phyloP scores from a whole-genome alignment of 129 eudicot species.

The Dittrichia graveolens region DNA sequence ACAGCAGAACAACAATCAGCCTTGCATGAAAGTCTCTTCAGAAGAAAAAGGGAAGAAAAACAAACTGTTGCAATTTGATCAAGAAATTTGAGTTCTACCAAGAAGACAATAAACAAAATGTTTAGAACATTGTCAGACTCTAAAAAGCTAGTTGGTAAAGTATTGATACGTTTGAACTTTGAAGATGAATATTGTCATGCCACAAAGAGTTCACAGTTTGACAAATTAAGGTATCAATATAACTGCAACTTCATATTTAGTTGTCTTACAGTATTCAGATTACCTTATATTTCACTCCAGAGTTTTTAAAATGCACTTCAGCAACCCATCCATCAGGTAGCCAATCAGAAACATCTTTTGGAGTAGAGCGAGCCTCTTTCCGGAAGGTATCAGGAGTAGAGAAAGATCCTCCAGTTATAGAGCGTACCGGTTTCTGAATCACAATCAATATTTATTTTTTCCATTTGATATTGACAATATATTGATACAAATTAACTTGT shows the following conservation, averaged over 20 bases:
- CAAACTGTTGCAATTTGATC: neutral
- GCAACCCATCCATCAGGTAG: constrained; percentile 67
- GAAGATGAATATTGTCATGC: neutral
- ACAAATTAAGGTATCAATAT: neutral
- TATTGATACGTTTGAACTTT: constrained; percentile 10
- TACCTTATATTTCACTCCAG: constrained; percentile 49
- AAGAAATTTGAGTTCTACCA: constrained; percentile 31
- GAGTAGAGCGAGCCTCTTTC: constrained; percentile 19
- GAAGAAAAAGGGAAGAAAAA: neutral
- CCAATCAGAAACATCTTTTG: constrained; percentile 40
- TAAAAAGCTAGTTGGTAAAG: neutral
- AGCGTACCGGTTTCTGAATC: constrained; percentile 31
- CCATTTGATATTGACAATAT: neutral
- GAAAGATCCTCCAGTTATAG: constrained; percentile 28
- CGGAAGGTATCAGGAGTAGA: constrained; percentile 23
- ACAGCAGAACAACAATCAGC: constrained; percentile 8
- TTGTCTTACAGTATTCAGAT: neutral
- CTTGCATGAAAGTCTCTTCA: neutral
- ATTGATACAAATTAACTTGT: neutral
- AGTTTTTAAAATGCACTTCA: constrained; percentile 38
- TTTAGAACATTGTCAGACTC: neutral
- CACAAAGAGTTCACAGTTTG: constrained; percentile 4
- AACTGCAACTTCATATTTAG: too few species aligned
- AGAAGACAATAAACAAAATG: constrained; percentile 12
- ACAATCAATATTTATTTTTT: constrained; percentile 2